Evolutionary conservation across 495 filamentous ascomycete genomes (phyloP).

Genomic region (Penicillium psychrofluorescens): DNA sequence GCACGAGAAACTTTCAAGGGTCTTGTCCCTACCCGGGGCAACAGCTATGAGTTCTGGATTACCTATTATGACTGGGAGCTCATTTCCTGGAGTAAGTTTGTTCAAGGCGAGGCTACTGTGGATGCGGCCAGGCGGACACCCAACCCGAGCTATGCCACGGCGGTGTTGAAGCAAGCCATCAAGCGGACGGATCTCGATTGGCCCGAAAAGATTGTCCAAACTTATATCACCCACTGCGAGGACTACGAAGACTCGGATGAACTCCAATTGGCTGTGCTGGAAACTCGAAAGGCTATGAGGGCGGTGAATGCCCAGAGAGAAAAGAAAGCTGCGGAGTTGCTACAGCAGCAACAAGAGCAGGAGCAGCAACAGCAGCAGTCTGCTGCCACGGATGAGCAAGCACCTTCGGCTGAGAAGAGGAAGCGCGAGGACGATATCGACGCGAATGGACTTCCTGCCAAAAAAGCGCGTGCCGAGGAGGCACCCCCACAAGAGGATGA

Average conservation of each 20-base stretch:
- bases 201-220: conserved; percentile 83
- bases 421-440: conserved; percentile 59
- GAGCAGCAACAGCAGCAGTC: conserved; percentile 17
- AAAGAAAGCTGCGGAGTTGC: conserved; percentile 52
- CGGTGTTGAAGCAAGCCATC: conserved; percentile 67
- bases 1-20: conserved; percentile 70
- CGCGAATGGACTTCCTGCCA: conserved; percentile 37
- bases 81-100: conserved; percentile 55
- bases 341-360: conserved; percentile 27
- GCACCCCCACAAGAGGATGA: conserved; percentile 21
- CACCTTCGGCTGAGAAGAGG: conserved; percentile 50
- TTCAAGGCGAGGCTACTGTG: conserved; percentile 38
- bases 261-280: conserved; percentile 61
- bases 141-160: conserved; percentile 59
- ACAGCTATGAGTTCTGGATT: conserved; percentile 89
- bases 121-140: conserved; percentile 39
- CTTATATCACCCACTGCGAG: conserved; percentile 77
- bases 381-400: conserved; percentile 12
- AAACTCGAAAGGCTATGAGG: conserved; percentile 58
- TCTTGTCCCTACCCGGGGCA: conserved; percentile 57
- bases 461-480: conserved; percentile 53
- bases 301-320: conserved; percentile 58
- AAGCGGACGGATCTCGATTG: conserved; percentile 68
- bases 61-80: conserved; percentile 89
- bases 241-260: conserved; percentile 73